Percentiles rank a stretch among this genome's conserved stretches.
phyloP scores from a whole-genome alignment of 2,329 filamentous ascomycete species.

The Stagonosporopsis rhizophila region DNA sequence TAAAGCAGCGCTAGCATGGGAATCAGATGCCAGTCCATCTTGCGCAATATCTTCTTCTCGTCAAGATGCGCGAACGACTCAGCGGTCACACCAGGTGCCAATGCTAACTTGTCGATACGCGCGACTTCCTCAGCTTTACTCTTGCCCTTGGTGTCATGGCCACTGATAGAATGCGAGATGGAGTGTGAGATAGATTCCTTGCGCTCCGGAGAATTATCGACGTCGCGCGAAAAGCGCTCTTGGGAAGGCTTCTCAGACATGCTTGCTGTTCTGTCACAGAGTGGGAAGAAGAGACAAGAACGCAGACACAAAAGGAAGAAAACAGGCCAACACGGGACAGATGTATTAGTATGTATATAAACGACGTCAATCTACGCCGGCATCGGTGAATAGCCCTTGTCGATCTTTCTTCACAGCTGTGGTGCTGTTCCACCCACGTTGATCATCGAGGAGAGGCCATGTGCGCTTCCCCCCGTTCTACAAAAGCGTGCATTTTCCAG shows the following conservation, averaged over 20 bases:
- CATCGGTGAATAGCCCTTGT: conserved; percentile 7
- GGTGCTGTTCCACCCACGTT: background rate
- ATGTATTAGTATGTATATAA: background rate
- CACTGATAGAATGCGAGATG: conserved; percentile 4
- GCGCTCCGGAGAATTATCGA: conserved; percentile 8
- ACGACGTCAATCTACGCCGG: conserved; percentile 9
- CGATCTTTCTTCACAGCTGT: conserved; percentile 10
- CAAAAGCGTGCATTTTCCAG: background rate
- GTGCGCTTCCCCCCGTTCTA: background rate
- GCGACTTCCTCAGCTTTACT: conserved; percentile 25
- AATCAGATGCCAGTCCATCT: conserved; percentile 51
- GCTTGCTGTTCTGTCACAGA: background rate
- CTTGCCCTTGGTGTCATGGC: conserved; percentile 16
- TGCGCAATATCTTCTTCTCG: conserved; percentile 50
- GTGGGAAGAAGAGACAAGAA: background rate
- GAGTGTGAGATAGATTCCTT: conserved; percentile 6
- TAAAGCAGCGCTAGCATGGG: conserved; percentile 51
- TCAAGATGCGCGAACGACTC: conserved; percentile 48
- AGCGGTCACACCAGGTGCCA: conserved; percentile 32
- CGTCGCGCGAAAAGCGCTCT: conserved; percentile 12
- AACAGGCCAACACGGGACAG: background rate
- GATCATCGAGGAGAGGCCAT: conserved; percentile 5
- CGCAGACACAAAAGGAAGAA: background rate
- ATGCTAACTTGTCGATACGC: conserved; percentile 37
- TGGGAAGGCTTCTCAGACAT: conserved; percentile 17